phyloP scores from a whole-genome alignment of 495 filamentous ascomycete genomes.

The Penicillium angulare region DNA sequence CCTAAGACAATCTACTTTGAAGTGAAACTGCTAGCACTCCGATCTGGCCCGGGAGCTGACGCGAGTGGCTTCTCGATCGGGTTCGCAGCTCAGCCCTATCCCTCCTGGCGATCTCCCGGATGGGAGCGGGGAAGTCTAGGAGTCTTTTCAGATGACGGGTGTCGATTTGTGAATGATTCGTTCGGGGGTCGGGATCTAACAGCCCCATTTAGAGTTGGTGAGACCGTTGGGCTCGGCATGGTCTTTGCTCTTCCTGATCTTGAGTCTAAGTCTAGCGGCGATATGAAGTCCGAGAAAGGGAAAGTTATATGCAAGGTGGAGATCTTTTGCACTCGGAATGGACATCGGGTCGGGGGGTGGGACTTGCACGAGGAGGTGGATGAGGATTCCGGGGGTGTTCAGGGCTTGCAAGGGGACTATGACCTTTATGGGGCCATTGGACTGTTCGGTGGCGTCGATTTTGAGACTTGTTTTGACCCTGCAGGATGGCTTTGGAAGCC shows the following conservation, averaged over 20 bases:
- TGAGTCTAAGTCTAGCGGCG: conserved; percentile 10
- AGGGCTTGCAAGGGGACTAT: conserved; percentile 74
- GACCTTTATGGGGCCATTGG: conserved; percentile 84
- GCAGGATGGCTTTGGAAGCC: conserved; percentile 43
- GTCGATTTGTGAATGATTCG: conserved; percentile 80
- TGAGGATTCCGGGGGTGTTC: conserved; percentile 59
- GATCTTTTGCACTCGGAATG: conserved; percentile 79
- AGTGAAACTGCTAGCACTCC: conserved; percentile 54
- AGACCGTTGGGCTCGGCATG: conserved; percentile 71
- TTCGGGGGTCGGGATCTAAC: conserved; percentile 80
- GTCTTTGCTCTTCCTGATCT: conserved; percentile 50
- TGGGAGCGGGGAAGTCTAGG: conserved; percentile 87
- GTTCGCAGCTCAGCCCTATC: conserved; percentile 79
- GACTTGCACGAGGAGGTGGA: conserved; percentile 83
- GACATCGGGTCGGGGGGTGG: conserved; percentile 65
- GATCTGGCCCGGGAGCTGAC: conserved; percentile 35
- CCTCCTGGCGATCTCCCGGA: conserved; percentile 81
- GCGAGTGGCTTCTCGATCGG: conserved; percentile 73
- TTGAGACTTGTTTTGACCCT: conserved; percentile 66
- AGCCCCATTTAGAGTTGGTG: conserved; percentile 47
- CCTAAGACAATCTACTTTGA: conserved; percentile 77
- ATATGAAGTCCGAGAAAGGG: conserved; percentile 5
- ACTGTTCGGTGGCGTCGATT: conserved; percentile 67
- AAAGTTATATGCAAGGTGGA: conserved; percentile 44
- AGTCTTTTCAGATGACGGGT: conserved; percentile 89